Evolutionary conservation across 2,329 filamentous ascomycete species (phyloP).

Genomic region (Fusarium clavum): DNA sequence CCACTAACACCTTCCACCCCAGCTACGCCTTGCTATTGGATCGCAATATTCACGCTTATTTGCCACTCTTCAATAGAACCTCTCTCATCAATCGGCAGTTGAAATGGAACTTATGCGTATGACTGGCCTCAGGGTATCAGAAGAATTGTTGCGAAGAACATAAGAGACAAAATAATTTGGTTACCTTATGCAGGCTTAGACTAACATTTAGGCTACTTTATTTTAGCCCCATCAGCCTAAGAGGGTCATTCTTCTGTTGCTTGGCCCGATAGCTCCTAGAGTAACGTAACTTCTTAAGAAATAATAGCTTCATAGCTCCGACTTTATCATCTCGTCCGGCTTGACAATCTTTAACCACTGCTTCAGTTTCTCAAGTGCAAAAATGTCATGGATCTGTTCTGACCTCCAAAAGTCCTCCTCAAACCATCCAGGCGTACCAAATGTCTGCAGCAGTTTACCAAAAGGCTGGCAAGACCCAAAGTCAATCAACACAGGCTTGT

Average conservation of each 20-base stretch:
- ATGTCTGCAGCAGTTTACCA: background rate
- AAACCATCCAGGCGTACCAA: background rate
- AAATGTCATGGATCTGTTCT: too few relatives aligned
- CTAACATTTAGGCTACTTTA: too few relatives aligned
- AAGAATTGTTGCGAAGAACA: fast-evolving
- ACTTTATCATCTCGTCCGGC: background rate
- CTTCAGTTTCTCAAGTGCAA: background rate
- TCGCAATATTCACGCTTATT: conserved; percentile 19
- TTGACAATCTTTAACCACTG: background rate
- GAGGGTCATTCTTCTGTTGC: too few relatives aligned
- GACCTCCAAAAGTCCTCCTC: background rate
- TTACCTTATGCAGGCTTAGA: too few relatives aligned
- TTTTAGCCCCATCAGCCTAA: too few relatives aligned
- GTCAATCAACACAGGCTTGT: background rate
- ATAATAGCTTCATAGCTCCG: background rate
- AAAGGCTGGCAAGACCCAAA: background rate
- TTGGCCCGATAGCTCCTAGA: too few relatives aligned
- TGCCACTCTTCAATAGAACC: conserved; percentile 9
- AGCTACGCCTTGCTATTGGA: conserved; percentile 7
- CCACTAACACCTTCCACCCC: conserved; percentile 8
- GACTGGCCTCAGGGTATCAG: too few relatives aligned
- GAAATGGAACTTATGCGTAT: background rate
- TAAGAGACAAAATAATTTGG: too few relatives aligned
- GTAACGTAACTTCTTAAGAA: fast-evolving
- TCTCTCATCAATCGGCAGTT: conserved; percentile 9